Base-by-base conservation (phyloP, 192 early-diverging fungal species). In the Entomortierella beljakovae region DNA sequence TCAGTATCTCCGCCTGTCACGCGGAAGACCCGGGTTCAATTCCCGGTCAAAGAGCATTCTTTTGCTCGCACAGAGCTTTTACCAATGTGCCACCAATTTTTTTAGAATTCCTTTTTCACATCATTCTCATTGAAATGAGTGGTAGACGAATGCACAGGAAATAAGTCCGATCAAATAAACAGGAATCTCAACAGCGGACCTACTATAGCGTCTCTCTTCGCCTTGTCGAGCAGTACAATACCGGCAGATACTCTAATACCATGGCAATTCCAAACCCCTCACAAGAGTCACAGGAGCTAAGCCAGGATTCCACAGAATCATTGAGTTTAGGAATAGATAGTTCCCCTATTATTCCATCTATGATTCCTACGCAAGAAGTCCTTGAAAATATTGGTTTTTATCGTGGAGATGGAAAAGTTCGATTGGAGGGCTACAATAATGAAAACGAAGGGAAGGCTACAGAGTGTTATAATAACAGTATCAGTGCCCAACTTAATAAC, bases 1-100 rank as follows among this genome's bases (percentile, higher is more conserved):
- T n/a, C n/a, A 58, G 57, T 58, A 58, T 58, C 37, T 60, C 57
- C 57, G 57, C 57, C 57, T 57, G 56, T 57, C 56, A 57, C 56
- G 56, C 56, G 56, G 56, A 57, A 57, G 56, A 57, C 56, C 56
- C 28, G 56, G 56, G 56, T 57, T 57, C 56, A 57, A 57, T 57
- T 57, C 56, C 56, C 56, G 28, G 56, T 40, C 57, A 60, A 60
- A 40, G 57, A 60, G 57, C 57, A 43, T 60, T 43, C n/a, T 43
- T 60, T 60, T 60, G 18, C 6, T n/a, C 34, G 13, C 25, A 22
- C 5, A 43, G 57, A 2, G 5, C 31, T 52, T 23, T 6, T 18
- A 37, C 32, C 10, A n/a, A 2, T 13, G 57, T 10, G 0, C 5
- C 22, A 0, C 28, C 16, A 23, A 40, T 38, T 18, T 43, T 43